Evolutionary conservation across 768 basidiomycete genomes (phyloP), one percentile per base, ranked within the genome.

Genomic region (Lactifluus rugatus): DNA sequence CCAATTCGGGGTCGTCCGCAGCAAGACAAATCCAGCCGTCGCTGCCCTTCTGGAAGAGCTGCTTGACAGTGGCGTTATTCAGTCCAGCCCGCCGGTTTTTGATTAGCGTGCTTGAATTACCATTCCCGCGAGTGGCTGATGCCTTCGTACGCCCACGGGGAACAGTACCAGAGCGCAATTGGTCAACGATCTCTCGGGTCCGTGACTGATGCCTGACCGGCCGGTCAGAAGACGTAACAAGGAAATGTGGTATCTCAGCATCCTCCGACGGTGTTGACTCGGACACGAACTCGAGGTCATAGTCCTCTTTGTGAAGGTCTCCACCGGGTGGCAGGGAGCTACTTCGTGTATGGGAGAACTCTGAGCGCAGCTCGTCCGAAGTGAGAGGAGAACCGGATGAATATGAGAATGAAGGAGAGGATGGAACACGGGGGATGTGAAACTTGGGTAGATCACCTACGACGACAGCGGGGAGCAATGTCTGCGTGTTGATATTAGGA

Each of bases 181-280:
- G 74, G 61, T 84, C 82, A 31, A 84, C 79, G 42, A 84, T 79
- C 61, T 80, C 77, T 13, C 82, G 75, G 19, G 82, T 84, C 64
- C 77, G 78, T 21, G 82, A 83, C 21, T 79, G 73, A 11, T 71
- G 69, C 45, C 73, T 74, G 28, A 70, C 72, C 72, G 72, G 51
- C 68, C 64, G 52, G 69, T 61, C 64, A 21, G 53, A 52, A 44
- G 56, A 49, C 14, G 67, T 60, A 17, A 64, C 63, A 36, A 82
- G 70, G 49, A 78, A 58, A 67, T 69, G 26, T 8, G 71, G 68
- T 36, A 70, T 66, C 45, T 73, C 71, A 26, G 57, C 58, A n/a
- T 61, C 58, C 21, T 54, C 48, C 9, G 60, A 47, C 3, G 57
- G 53, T 45, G 48, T 56, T 51, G 54, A 58, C 6, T 74, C 71